Conservation (phyloP, 768 basidiomycete species). For the Mycena rosella region DNA sequence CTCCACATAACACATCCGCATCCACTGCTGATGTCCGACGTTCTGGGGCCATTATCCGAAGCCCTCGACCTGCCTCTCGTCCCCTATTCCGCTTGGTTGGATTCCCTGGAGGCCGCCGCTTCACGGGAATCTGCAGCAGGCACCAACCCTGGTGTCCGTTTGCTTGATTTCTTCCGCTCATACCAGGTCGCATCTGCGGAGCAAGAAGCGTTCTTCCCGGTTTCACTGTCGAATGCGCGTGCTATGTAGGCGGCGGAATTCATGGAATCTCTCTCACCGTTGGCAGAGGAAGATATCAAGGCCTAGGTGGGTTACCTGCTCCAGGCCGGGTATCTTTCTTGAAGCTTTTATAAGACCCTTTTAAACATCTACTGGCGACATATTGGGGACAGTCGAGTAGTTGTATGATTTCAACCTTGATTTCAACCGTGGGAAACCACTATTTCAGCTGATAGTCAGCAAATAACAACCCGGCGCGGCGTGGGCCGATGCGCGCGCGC, state of each 20-base stretch:
- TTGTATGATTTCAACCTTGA: no score
- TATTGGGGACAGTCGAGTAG: no score
- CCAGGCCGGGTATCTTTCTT: not conserved
- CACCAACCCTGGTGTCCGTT: constrained; percentile 4
- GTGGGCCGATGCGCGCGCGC: no score
- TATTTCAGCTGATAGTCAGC: no score
- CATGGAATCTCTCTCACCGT: not conserved
- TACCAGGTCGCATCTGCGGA: not conserved
- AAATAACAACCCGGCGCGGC: no score
- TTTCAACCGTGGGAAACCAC: no score
- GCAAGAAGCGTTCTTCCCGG: constrained; percentile 12
- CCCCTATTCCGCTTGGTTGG: constrained; percentile 48
- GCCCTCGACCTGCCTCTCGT: constrained; percentile 46
- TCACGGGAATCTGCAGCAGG: constrained; percentile 3
- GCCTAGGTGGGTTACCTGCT: not conserved
- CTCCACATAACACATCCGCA: constrained; percentile 46
- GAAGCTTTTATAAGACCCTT: not conserved
- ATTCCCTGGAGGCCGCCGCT: constrained; percentile 37
- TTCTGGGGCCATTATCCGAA: constrained; percentile 39
- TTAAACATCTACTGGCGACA: no score
- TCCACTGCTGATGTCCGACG: constrained; percentile 40
- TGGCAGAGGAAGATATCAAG: not conserved
- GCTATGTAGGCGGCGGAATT: not conserved
- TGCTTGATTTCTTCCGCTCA: constrained; percentile 20
- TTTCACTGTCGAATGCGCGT: not conserved